These are phyloP conservation scores for Sarocladium oryzae DNA, from an alignment of 2,329 filamentous ascomycete species.

Conservation along the genomic window DNA sequence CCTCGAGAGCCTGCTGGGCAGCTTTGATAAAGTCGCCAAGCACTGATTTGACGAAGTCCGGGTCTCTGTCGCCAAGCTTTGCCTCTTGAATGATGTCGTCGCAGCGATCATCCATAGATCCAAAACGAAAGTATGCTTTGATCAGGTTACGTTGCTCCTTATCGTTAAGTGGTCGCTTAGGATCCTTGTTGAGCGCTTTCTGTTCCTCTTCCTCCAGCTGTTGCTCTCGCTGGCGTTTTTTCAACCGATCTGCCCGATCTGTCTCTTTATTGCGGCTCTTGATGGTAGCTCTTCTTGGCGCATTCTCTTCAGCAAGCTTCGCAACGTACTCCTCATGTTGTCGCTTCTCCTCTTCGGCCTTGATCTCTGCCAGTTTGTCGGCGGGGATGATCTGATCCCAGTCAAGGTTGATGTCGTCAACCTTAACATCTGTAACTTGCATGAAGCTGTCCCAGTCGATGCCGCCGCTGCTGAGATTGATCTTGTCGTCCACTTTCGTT, in stretches of 20 bases:
- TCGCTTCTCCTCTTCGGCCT: slow-evolving; percentile 79
- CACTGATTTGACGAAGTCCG: slow-evolving; percentile 68
- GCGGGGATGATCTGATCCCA: slow-evolving; percentile 99
- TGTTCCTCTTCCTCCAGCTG: slow-evolving; percentile 67
- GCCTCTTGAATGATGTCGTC: slow-evolving; percentile 86
- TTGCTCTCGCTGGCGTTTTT: slow-evolving; percentile 60
- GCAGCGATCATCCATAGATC: slow-evolving; percentile 79
- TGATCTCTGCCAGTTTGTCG: slow-evolving; percentile 83
- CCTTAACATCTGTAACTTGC: slow-evolving; percentile 96
- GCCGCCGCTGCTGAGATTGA: slow-evolving; percentile 83
- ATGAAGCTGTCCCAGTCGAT: slow-evolving; percentile 87
- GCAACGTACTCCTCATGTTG: slow-evolving; percentile 78
- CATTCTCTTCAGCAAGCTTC: slow-evolving; percentile 76
- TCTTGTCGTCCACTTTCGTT: slow-evolving; percentile 89
- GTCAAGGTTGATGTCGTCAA: slow-evolving; percentile 70
- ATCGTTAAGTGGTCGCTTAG: slow-evolving; percentile 81
- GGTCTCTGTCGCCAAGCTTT: slow-evolving; percentile 74
- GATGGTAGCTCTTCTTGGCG: slow-evolving; percentile 66
- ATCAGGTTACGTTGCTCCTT: slow-evolving; percentile 92
- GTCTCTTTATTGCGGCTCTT: slow-evolving; percentile 51
- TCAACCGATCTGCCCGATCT: slow-evolving; percentile 59
- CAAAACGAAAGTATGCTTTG: slow-evolving; percentile 83
- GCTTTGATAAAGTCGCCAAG: slow-evolving; percentile 65
- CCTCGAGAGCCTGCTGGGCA: slow-evolving; percentile 53
- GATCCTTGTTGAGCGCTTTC: slow-evolving; percentile 69